Evolutionary conservation across 1,284 basidiomycete genomes (phyloP), one percentile per base, ranked within the genome.

Genomic region (Ustilago nuda): DNA sequence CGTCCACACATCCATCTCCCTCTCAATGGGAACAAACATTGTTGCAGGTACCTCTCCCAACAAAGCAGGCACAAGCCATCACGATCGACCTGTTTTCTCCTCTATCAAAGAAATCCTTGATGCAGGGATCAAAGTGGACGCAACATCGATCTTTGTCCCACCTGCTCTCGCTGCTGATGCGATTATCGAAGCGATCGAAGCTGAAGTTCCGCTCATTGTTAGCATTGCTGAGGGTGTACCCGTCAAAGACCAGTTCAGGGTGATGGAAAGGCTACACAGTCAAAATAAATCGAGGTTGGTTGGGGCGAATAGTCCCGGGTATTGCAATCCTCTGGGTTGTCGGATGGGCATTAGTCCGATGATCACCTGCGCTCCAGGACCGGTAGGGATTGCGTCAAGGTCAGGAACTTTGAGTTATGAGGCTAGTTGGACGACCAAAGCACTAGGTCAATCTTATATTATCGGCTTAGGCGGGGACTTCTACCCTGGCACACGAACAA

Each of bases 341-440:
- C 50, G 74, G 39, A 72, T 80, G 70, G 78, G 78, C 0, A 80
- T 80, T 27, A 46, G 72, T 8, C 78, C 78, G 23, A 66, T 75
- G 62, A 72, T 77, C 43, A 72, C 70, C 11, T 62, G 56, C 17
- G 63, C 68, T 0, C 76, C 76, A 0, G 78, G 78, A 0, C 66
- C 72, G 8, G 64, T 80, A 4, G 78, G 79, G 19, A 82, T 82
- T 35, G 78, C 72, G 1, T 71, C 77, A 7, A 55, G 81, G 2
- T 78, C 75, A 2, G 81, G 81, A 4, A 82, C 81, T 13, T 78
- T 86, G 19, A 83, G 80, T 12, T 86, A 82, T 57, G 81, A 82
- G 37, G 80, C 80, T 7, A 61, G 67, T 5, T 69, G 64, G 35
- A 71, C 76, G 0, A 80, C 76, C 15, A 76, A 76, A 50, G 7